Evolutionary conservation across 2,329 filamentous ascomycete genomes (phyloP).

Genomic region (Arthrobotrys musiformis): DNA sequence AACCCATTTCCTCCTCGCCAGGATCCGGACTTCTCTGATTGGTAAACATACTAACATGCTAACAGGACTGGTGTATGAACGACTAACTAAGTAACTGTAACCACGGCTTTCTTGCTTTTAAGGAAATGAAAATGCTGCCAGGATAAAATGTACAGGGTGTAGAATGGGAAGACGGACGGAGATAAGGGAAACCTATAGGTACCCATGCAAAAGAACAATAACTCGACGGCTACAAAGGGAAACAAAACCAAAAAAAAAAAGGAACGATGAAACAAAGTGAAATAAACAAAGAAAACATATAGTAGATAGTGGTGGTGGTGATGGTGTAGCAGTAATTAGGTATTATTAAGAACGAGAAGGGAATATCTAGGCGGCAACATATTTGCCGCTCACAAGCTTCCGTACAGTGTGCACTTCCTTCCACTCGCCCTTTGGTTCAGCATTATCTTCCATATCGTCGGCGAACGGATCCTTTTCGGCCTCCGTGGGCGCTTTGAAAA

Average conservation of each 20-base stretch:
- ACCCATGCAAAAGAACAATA: constrained; percentile 56
- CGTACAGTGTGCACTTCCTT: constrained; percentile 72
- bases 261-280: not conserved
- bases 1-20: constrained; percentile 13
- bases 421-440: constrained; percentile 68
- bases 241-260: not conserved
- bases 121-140: constrained; percentile 36
- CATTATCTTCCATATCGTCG: constrained; percentile 66
- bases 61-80: not conserved
- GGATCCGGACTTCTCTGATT: constrained; percentile 9
- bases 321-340: constrained; percentile 21
- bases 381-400: constrained; percentile 80
- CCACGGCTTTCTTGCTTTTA: constrained; percentile 24
- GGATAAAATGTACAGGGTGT: constrained; percentile 47
- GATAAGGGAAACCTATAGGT: constrained; percentile 52
- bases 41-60: constrained; percentile 17
- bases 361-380: constrained; percentile 68
- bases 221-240: constrained; percentile 16
- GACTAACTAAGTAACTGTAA: constrained; percentile 3
- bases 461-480: constrained; percentile 76
- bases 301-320: not conserved
- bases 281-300: constrained; percentile 18
- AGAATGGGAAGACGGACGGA: constrained; percentile 50
- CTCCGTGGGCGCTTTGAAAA: constrained; percentile 66
- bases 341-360: constrained; percentile 39